Conservation (phyloP, 169 alveolate species). For the Plasmodium cynomolgi region DNA sequence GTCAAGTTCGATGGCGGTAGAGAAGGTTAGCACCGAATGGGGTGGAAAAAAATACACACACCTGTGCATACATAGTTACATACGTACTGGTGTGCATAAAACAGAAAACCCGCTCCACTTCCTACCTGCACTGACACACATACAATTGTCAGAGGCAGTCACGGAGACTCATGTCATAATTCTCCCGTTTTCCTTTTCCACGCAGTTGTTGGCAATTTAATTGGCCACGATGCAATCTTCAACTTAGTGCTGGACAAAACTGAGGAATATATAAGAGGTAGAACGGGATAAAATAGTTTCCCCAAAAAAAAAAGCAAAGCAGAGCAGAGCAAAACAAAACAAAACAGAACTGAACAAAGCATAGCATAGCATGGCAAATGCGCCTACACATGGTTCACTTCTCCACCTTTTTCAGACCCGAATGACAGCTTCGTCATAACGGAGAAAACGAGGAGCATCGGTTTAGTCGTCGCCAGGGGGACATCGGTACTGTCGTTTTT, state of each 20-base stretch:
- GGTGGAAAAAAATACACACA: not conserved
- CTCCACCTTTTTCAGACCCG: slow-evolving; percentile 79
- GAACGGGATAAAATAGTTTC: not conserved
- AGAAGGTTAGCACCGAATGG: slow-evolving; percentile 82
- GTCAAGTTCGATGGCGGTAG: slow-evolving; percentile 91
- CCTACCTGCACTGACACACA: not conserved
- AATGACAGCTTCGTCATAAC: slow-evolving; percentile 84
- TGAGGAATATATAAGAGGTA: slow-evolving; percentile 90
- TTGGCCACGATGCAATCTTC: slow-evolving; percentile 91
- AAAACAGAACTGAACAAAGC: not conserved
- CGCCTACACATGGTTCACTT: not conserved
- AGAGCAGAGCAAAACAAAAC: not conserved
- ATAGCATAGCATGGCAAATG: not conserved
- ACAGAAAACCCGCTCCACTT: not conserved
- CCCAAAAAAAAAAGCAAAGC: not conserved
- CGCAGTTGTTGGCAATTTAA: slow-evolving; percentile 89
- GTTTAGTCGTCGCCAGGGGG: slow-evolving; percentile 92
- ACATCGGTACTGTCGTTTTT: slow-evolving; percentile 84
- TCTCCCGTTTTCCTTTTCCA: not conserved
- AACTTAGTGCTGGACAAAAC: slow-evolving; percentile 91
- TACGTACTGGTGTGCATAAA: not conserved
- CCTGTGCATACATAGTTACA: not conserved
- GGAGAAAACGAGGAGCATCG: slow-evolving; percentile 88
- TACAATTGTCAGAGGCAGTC: not conserved
- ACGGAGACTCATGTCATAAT: not conserved